Conservation (phyloP, 495 filamentous ascomycete genomes). For the Neurospora sp. region DNA sequence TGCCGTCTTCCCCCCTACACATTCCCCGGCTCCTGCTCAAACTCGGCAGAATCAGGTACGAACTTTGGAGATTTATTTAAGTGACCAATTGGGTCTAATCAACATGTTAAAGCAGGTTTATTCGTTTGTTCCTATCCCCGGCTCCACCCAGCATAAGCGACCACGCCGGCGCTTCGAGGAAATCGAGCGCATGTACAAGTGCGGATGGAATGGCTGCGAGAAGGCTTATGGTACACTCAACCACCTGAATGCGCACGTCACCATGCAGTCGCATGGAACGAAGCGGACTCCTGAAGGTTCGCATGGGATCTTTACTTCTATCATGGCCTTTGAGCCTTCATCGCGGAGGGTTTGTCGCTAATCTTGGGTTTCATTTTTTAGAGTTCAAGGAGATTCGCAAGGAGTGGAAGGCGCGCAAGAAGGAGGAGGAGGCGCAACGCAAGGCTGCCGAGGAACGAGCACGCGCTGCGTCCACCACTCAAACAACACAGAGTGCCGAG, state of each 20-base stretch:
- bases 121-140: slow-evolving; percentile 96
- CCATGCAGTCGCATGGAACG: slow-evolving; percentile 88
- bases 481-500: slow-evolving; percentile 32
- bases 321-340: neutral
- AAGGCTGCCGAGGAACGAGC: slow-evolving; percentile 88
- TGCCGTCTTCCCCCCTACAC: slow-evolving; percentile 43
- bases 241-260: slow-evolving; percentile 93
- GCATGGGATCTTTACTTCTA: slow-evolving; percentile 14
- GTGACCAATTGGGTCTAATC: slow-evolving; percentile 2
- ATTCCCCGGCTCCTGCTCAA: slow-evolving; percentile 42
- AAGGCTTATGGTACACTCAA: slow-evolving; percentile 97
- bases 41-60: slow-evolving; percentile 65
- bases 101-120: slow-evolving; percentile 60
- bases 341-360: slow-evolving; percentile 11
- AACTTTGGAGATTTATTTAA: slow-evolving; percentile 12
- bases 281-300: slow-evolving; percentile 96
- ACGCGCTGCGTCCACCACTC: slow-evolving; percentile 52
- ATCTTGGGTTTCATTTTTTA: slow-evolving; percentile 31
- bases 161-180: slow-evolving; percentile 93
- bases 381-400: slow-evolving; percentile 99
- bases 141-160: slow-evolving; percentile 94
- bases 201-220: slow-evolving; percentile 95
- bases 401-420: slow-evolving; percentile 98
- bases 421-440: slow-evolving; percentile 86
- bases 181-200: slow-evolving; percentile 99